Evolutionary conservation across 2,329 filamentous ascomycete species (phyloP).

Genomic region (Fusarium dimerum): DNA sequence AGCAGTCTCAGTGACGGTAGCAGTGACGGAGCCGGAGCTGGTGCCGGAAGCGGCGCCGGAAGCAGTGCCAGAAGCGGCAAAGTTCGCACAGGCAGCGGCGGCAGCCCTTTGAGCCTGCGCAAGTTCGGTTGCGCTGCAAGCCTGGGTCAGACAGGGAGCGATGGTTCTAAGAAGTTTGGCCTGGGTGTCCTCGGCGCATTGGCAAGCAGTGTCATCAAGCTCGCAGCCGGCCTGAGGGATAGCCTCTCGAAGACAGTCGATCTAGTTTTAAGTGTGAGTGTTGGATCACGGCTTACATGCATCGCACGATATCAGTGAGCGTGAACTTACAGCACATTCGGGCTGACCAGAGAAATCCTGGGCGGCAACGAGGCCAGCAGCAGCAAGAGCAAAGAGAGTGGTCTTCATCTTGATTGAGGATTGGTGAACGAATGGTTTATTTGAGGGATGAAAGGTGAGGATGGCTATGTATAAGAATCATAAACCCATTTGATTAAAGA

Average conservation of each 20-base stretch:
- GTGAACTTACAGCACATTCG: constrained; percentile 42
- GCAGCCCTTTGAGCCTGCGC: constrained; percentile 35
- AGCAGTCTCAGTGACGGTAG: background rate
- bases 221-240: constrained; percentile 40
- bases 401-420: constrained; percentile 42
- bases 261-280: constrained; percentile 18
- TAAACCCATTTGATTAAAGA: too few species aligned
- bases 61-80: constrained; percentile 7
- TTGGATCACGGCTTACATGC: too few species aligned
- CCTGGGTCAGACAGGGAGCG: constrained; percentile 34
- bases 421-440: background rate
- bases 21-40: background rate
- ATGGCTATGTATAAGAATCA: too few species aligned
- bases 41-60: constrained; percentile 1
- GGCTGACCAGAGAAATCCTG: constrained; percentile 40
- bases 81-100: constrained; percentile 30
- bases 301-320: background rate
- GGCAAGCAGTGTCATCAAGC: constrained; percentile 39
- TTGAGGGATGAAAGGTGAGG: constrained; percentile 4
- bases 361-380: constrained; percentile 39
- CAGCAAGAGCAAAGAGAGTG: constrained; percentile 34
- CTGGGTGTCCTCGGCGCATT: constrained; percentile 39
- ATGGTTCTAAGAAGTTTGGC: constrained; percentile 31
- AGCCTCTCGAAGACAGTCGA: constrained; percentile 37
- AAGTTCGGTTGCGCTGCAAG: constrained; percentile 37